Conservation (phyloP, 2,329 filamentous ascomycete genomes). For the Catunica adiposa region DNA sequence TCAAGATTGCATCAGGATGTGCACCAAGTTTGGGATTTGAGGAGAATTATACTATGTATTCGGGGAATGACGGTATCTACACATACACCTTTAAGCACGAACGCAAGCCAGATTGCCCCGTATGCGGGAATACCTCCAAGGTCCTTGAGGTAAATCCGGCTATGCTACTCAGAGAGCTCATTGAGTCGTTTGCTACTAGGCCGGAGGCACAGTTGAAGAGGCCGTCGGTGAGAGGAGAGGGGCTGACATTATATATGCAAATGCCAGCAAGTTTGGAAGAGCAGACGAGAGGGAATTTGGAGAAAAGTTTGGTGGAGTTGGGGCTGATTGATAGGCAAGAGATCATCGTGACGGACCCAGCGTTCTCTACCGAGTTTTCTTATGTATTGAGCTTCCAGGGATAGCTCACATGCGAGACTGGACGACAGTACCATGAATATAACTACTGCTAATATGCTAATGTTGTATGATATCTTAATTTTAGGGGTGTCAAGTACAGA, state of each 20-base stretch:
- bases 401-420: not conserved
- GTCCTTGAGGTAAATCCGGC: conserved; percentile 55
- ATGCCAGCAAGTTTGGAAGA: conserved; percentile 66
- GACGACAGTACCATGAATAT: not conserved
- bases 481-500: not conserved
- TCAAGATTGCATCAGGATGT: conserved; percentile 75
- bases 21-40: conserved; percentile 65
- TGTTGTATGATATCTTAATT: not conserved
- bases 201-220: conserved; percentile 90
- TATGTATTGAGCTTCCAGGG: conserved; percentile 35
- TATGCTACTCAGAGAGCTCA: conserved; percentile 63
- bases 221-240: conserved; percentile 63
- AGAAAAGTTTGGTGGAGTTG: conserved; percentile 60
- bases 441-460: not conserved
- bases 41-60: conserved; percentile 99
- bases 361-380: conserved; percentile 56
- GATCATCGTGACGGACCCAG: conserved; percentile 83
- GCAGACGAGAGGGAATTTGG: conserved; percentile 67
- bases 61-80: conserved; percentile 86
- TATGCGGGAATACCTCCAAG: conserved; percentile 72
- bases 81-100: conserved; percentile 95
- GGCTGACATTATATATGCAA: conserved; percentile 82
- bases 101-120: conserved; percentile 85
- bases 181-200: conserved; percentile 65
- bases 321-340: conserved; percentile 64